These are phyloP conservation scores for Mycena maculata DNA, from an alignment of 768 basidiomycete species.

Conservation along the genomic window DNA sequence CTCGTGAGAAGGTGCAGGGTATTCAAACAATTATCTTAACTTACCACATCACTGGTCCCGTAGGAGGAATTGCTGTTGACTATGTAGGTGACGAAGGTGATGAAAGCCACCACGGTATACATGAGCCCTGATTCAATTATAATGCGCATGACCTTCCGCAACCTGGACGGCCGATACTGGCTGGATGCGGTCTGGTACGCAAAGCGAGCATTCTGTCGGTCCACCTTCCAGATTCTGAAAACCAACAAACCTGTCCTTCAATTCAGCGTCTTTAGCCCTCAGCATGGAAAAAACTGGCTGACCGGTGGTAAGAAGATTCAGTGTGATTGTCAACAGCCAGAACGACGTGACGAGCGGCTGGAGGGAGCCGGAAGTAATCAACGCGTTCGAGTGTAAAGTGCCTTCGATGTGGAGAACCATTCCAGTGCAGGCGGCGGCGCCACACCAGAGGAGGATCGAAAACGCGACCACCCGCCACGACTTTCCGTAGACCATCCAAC, in stretches of 20 bases:
- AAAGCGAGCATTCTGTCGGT: conserved; percentile 6
- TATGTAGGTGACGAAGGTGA: conserved; percentile 13
- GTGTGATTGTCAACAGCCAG: conserved; percentile 23
- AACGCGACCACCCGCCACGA: conserved; percentile 17
- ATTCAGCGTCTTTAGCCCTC: too few relatives aligned
- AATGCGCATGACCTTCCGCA: conserved; percentile 1
- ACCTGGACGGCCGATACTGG: neutral
- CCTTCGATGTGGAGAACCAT: conserved; percentile 12
- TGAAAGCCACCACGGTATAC: conserved; percentile 8
- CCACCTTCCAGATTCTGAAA: conserved; percentile 17
- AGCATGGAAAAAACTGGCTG: neutral
- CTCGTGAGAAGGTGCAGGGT: neutral
- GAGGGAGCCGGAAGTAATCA: neutral
- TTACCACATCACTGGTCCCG: neutral
- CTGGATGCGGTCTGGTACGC: neutral
- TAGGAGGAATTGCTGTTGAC: conserved; percentile 13
- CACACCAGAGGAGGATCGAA: conserved; percentile 12
- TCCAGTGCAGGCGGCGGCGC: conserved; percentile 7
- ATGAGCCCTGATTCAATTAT: conserved; percentile 26
- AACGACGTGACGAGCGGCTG: neutral
- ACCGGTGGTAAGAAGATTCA: conserved; percentile 17
- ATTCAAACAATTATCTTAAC: neutral
- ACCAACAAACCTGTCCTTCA: conserved; percentile 4
- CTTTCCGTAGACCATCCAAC: conserved; percentile 21
- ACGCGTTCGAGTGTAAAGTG: neutral